Base-by-base conservation (phyloP, 768 basidiomycete genomes). In the Lactifluus hygrophoroides region DNA sequence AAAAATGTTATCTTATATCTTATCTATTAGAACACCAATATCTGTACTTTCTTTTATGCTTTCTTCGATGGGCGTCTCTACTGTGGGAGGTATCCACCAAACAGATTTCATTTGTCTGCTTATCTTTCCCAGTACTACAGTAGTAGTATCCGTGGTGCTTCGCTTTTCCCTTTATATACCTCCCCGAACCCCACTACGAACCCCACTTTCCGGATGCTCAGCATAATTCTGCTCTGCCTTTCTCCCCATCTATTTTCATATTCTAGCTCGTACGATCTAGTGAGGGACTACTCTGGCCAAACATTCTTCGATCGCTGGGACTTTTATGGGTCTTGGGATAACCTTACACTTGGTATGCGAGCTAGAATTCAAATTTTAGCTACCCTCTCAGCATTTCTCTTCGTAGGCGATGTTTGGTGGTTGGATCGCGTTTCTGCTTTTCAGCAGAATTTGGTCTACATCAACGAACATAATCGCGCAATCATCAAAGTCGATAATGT, bases 401-500 rank as follows among this genome's bases (percentile, higher is more conserved):
- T 40, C 62, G 0, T 61, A 84, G 86, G 86, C 38, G 81, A 87
- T 64, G 83, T 81, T 17, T 80, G 79, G 42, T 88, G 78, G 74
- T 72, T 83, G 17, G 76, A 77, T 63, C 67, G 73, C 53, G 69
- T 73, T 2, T 72, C 73, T 21, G 85, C 84, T 0, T 69, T 70
- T 11, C 67, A 73, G 7, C 73, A 79, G 59, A 66, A 74, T 1
- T 73, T 90, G 19, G 81, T 82, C 5, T 88, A 79, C 64, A 68
- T 87, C 62, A 84, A 86, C 61, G 65, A 65, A 43, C 76, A 76
- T 1, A 83, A 86, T 7, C 80, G 84, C 55, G 84, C 83, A 5
- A 76, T 93, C 60, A 73, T 93, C 49, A 82, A 78, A 65, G 88
- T 91, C 6, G 89, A 91, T 74, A 88, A 89, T 66, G 70, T 72